phyloP scores from a whole-genome alignment of 805 yeast species.

The Ogataea allantospora region DNA sequence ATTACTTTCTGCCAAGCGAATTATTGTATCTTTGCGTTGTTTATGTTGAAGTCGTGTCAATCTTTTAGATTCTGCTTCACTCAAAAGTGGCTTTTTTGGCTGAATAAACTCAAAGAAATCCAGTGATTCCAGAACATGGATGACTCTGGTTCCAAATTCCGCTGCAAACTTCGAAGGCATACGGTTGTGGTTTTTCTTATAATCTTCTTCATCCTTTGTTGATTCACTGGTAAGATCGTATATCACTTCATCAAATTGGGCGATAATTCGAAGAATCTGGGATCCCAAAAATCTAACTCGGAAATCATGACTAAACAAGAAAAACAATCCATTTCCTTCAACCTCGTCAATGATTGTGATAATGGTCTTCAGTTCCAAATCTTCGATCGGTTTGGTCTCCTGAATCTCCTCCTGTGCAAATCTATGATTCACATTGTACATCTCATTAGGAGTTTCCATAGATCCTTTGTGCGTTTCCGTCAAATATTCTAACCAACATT shows the following conservation, averaged over 20 bases:
- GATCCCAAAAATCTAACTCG: conserved; percentile 73
- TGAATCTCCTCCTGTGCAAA: conserved; percentile 40
- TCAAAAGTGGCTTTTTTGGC: conserved; percentile 48
- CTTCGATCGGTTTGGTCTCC: conserved; percentile 51
- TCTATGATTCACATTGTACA: conserved; percentile 35
- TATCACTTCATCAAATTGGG: conserved; percentile 85
- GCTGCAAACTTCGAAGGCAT: conserved; percentile 72
- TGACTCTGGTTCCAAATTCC: conserved; percentile 71
- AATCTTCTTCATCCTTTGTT: conserved; percentile 17
- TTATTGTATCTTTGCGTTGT: conserved; percentile 64
- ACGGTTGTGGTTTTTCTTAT: conserved; percentile 45
- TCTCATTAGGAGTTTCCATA: conserved; percentile 31
- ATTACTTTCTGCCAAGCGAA: conserved; percentile 81
- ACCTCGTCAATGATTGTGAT: conserved; percentile 89
- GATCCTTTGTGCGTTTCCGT: conserved; percentile 34
- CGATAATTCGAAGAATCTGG: conserved; percentile 69
- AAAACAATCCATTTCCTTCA: conserved; percentile 92
- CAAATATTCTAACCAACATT: conserved; percentile 77
- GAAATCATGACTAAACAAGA: conserved; percentile 84
- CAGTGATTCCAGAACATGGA: conserved; percentile 69
- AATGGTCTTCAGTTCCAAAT: conserved; percentile 71
- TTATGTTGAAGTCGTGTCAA: conserved; percentile 57
- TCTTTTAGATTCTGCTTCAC: conserved; percentile 77
- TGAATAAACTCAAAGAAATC: conserved; percentile 66
- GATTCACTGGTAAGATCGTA: conserved; percentile 41